Percentiles rank a stretch among this genome's conserved stretches.
These are phyloP conservation scores for Mucor ambiguus DNA, from an alignment of 371 early-diverging fungal genomes.

Conservation along the genomic window DNA sequence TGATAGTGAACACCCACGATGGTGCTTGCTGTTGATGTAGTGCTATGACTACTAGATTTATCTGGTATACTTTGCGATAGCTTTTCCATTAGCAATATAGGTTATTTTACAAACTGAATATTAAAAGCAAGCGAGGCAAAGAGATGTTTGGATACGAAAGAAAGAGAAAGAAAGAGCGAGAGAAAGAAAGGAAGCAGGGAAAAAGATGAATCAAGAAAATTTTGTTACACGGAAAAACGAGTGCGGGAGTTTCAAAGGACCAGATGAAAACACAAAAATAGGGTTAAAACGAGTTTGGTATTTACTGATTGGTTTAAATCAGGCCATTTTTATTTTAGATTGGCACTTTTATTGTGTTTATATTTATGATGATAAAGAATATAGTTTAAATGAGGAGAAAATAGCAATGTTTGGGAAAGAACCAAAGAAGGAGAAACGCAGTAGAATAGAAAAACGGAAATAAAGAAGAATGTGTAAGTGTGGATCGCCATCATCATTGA, in stretches of 20 bases:
- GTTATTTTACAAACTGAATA: background rate
- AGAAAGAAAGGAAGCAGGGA: slow-evolving; percentile 1
- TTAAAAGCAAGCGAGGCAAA: background rate
- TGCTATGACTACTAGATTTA: slow-evolving; percentile 23
- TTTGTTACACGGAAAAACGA: slow-evolving; percentile 3
- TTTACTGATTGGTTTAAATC: slow-evolving; percentile 1
- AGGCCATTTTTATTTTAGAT: background rate
- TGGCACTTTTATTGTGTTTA: background rate
- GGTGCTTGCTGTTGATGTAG: slow-evolving; percentile 43
- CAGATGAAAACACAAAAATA: slow-evolving; percentile 5
- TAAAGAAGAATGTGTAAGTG: background rate
- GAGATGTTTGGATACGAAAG: background rate
- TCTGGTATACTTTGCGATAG: slow-evolving; percentile 11
- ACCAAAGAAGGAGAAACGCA: background rate
- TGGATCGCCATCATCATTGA: background rate
- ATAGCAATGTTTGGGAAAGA: background rate
- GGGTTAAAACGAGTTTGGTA: slow-evolving; percentile 5
- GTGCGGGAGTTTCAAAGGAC: slow-evolving; percentile 4
- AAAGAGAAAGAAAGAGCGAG: slow-evolving; percentile 3
- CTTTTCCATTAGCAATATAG: slow-evolving; percentile 17
- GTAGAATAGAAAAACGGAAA: background rate
- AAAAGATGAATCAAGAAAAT: slow-evolving; percentile 5
- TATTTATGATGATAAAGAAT: background rate
- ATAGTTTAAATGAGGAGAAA: background rate
- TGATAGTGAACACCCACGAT: slow-evolving; percentile 94